Evolutionary conservation across 2,329 filamentous ascomycete species (phyloP), one percentile per base, ranked within the genome.

Genomic region (Talaromyces sp.): DNA sequence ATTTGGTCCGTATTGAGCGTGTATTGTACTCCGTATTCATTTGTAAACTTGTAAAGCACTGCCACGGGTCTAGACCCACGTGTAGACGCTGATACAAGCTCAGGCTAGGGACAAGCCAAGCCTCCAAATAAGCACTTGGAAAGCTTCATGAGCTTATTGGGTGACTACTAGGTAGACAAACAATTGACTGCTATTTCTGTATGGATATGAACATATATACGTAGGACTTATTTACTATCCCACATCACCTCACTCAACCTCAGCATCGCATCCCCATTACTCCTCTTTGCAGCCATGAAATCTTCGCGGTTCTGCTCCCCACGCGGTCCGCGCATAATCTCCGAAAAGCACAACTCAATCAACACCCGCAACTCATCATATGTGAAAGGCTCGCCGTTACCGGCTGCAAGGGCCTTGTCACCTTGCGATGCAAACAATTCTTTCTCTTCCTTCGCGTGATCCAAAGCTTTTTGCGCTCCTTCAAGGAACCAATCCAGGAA

Each of bases 401-500:
- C 77, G 47, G 72, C 74, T 27, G 73, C 72, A 58, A 77, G 67
- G 11, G 76, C 73, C 61, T 76, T 71, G 9, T 73, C 70, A 13
- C 74, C 74, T 11, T 79, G 73, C 0, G 73, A 69, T 15, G 77
- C 73, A 47, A 79, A 75, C 25, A 74, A 72, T 57, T 79, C 74
- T 68, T 80, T 82, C 66, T 80, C 78, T 27, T 80, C 77, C 58
- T 79, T 79, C 5, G 80, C 79, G 58, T 80, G 78, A 50, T 80
- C 75, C 8, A 82, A 70, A 1, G 81, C 73, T 62, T 77, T 77
- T n/a, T 80, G 78, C 0, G 80, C 74, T 0, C 80, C 80, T 67
- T 80, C 77, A 15, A 82, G 73, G 73, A 82, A 82, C 75, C 80
- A 81, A 67, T 81, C 78, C 27, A 81, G 74, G 70, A 82, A 82